Base-by-base conservation (phyloP, 2,329 filamentous ascomycete species). In the Knufia fluminis region DNA sequence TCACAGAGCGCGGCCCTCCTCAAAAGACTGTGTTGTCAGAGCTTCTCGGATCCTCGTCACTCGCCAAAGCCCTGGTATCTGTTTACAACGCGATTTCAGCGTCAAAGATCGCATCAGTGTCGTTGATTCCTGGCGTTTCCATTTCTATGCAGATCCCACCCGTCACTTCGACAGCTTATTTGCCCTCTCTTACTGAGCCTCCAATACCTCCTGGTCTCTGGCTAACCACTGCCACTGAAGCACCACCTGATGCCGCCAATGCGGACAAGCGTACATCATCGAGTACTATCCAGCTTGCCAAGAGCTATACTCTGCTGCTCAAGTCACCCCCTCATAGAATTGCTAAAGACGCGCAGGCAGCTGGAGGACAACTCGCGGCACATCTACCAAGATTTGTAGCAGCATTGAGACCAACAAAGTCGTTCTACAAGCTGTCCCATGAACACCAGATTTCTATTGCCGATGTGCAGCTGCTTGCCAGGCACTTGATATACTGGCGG, bases 401-500 rank as follows among this genome's bases (percentile, higher is more conserved):
- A 36, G 75, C 73, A 49, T 72, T 76, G 8, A 75, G 73, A 23
- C 77, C 79, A 3, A 81, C 76, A 1, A 82, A 82, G 56, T 79
- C 76, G 0, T 89, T 90, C 66, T 84, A 86, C 31, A 80, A 85
- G 53, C 77, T 88, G 55, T 90, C 75, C 58, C 62, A 64, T 3
- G 56, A 61, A 1, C 70, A 70, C 46, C 78, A 82, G 17, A 83
- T 97, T 46, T 82, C 85, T 2, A 75, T 92, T 1, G 76, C 80
- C 26, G 86, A 94, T 58, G 84, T 97, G 54, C 84, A 91, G 55
- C 83, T 87, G 58, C 86, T 94, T 54, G 89, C 90, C 8, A 85
- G 87, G 51, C 92, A 97, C 69, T 83, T 98, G 54, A 89, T 97
- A 53, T 94, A 94, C 69, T 97, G 91, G 90, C 83, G 92, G 20